Base-by-base conservation (phyloP, 1,284 basidiomycete species). In the Cryptococcus jaspeensis region DNA sequence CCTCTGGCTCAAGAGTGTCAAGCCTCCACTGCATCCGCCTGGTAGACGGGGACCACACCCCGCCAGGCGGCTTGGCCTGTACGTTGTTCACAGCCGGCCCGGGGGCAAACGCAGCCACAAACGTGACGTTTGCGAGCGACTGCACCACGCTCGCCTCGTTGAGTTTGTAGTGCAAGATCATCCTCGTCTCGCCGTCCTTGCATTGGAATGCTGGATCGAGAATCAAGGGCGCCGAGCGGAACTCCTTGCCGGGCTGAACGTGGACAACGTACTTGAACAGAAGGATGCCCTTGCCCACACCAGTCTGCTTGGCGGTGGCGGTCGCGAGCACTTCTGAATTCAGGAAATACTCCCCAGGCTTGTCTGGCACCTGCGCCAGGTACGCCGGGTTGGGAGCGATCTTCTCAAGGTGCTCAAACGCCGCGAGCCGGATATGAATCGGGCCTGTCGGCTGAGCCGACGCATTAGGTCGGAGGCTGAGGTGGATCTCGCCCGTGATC, bases 251-350 rank as follows among this genome's bases (percentile, higher is more conserved):
- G 12, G 73, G 68, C 5, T 73, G 67, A 12, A 81, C 67, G 52
- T 79, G 73, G 18, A 83, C 73, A 52, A 82, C 80, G 60, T 84
- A 84, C 64, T 81, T 80, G 70, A 84, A 77, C 25, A 82, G 66
- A 37, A 79, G 63, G 55, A 60, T 74, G 61, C 55, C 75, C 48
- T 61, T 60, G 28, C 47, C 40, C 5, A 41, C 61, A 36, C 50
- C 62, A 12, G 49, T 43, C 0, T 59, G 40, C n/a, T 46, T 47
- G 18, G 57, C 41, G 20, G 57, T 70, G 37, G 60, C 67, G 8
- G 57, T 53, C 0, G 74, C 64, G 7, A 81, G 62, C 12, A 75
- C 62, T 46, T 74, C 73, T 22, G 79, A 56, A 55, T 82, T 76
- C 41, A 83, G 65, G 47, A 74, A 66, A 61, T 80, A 83, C 59